Evolutionary conservation across 306 rosid species (phyloP), one percentile per base, ranked within the genome.

Genomic region (Crotalaria pallida): DNA sequence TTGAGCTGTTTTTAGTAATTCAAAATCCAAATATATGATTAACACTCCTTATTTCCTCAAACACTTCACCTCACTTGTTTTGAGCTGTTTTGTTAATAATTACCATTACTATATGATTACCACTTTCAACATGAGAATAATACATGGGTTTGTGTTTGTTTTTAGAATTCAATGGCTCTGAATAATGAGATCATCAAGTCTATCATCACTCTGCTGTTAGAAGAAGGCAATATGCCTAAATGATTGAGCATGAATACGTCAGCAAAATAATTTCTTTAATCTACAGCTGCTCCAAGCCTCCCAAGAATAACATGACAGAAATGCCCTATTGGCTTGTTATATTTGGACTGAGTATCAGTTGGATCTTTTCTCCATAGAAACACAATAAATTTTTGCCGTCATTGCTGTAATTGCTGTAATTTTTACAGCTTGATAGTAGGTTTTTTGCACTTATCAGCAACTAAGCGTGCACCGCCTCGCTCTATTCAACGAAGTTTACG

Each of bases 181-280:
- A 76, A 88, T 76, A 85, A 88, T 26, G 92, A 86, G 83, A 86
- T 93, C 64, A 59, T 93, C 5, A 87, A 81, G 76, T 90, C 98
- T 38, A 90, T 93, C 50, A 83, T 93, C 79, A 90, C 78, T 77
- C 77, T 93, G 80, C 82, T 93, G 78, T 59, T 89, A 65, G 98
- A 93, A 87, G 98, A 93, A 87, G 92, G 85, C 58, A 87, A 29
- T 47, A 58, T 65, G 40, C 76, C 75, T 44, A 79, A 82, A 65
- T 78, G 65, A 78, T 74, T 65, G 67, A 57, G 22, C 40, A 33
- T 73, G 67, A 53, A 31, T 49, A 18, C 26, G 16, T 55, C 45
- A 62, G 36, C 45, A 29, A 33, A 60, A 41, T 17, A 44, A 50
- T 61, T 68, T n/a, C 21, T 3, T 57, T 52, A 60, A 22, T 43